Evolutionary conservation across 495 filamentous ascomycete genomes (phyloP).

Genomic region (Pyronema omphalodes): DNA sequence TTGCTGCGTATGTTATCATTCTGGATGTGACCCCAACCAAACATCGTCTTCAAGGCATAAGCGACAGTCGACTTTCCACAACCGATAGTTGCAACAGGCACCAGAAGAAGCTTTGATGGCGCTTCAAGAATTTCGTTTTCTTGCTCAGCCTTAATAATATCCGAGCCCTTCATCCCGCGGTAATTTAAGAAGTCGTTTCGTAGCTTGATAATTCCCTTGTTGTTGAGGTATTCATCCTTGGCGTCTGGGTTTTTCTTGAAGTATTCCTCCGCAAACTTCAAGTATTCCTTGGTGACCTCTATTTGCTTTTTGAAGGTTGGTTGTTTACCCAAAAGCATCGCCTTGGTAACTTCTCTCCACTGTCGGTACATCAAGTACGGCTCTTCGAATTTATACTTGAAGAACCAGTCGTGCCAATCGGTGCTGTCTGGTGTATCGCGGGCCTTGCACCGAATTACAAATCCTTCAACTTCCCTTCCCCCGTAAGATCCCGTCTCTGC

Average conservation of each 20-base stretch:
- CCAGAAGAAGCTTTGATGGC: slow-evolving; percentile 29
- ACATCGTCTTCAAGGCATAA: slow-evolving; percentile 61
- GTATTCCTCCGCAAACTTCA: slow-evolving; percentile 56
- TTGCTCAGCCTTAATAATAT: slow-evolving; percentile 49
- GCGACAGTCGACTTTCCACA: slow-evolving; percentile 94
- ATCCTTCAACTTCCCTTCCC: slow-evolving; percentile 86
- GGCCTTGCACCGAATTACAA: slow-evolving; percentile 80
- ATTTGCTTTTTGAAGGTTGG: slow-evolving; percentile 71
- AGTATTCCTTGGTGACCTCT: slow-evolving; percentile 79
- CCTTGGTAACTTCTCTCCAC: slow-evolving; percentile 93
- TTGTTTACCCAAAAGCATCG: slow-evolving; percentile 55
- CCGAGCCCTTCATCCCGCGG: slow-evolving; percentile 66
- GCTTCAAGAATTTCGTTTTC: slow-evolving; percentile 14
- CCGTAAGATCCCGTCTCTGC: slow-evolving; percentile 65
- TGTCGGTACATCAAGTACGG: slow-evolving; percentile 96
- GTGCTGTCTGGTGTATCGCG: slow-evolving; percentile 29
- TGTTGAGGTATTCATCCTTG: slow-evolving; percentile 49
- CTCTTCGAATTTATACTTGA: slow-evolving; percentile 99
- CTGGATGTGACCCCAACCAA: slow-evolving; percentile 85
- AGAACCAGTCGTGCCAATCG: slow-evolving; percentile 77
- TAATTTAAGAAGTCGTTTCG: slow-evolving; percentile 69
- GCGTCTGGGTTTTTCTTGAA: slow-evolving; percentile 46
- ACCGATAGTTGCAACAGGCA: slow-evolving; percentile 77
- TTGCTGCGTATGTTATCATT: slow-evolving; percentile 76
- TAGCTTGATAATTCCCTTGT: slow-evolving; percentile 91